Conservation (phyloP, 176 grass and related monocot species). For the Eleusine coracana region DNA sequence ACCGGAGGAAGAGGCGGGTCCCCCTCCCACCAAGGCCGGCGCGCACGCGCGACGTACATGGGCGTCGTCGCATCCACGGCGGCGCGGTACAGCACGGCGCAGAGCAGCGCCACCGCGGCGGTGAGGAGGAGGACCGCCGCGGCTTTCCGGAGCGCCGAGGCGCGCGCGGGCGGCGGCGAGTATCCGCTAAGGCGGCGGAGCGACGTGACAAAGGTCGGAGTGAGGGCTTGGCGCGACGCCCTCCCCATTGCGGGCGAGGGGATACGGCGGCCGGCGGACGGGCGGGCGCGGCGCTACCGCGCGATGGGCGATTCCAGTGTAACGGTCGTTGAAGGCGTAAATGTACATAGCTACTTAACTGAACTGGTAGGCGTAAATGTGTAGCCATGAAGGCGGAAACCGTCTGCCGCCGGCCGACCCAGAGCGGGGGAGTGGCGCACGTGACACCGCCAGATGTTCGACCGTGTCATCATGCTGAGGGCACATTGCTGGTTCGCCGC, state of each 20-base stretch:
- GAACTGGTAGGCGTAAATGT: not conserved
- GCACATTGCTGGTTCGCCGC: not conserved
- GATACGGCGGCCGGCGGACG: not conserved
- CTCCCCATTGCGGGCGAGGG: constrained; percentile 29
- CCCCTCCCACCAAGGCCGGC: not conserved
- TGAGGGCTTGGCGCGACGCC: not conserved
- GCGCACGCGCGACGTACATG: not conserved
- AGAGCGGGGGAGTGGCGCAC: not conserved
- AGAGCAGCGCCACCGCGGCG: constrained; percentile 46
- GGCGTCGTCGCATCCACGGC: not conserved
- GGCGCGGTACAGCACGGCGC: constrained; percentile 53
- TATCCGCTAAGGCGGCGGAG: not conserved
- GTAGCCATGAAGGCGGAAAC: not conserved
- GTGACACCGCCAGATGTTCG: constrained; percentile 26
- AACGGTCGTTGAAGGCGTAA: constrained; percentile 9
- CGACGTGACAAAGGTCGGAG: not conserved
- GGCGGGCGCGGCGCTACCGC: not conserved
- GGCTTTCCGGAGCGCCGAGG: constrained; percentile 10
- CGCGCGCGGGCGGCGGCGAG: not conserved
- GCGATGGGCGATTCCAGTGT: not conserved
- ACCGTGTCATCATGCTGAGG: not conserved
- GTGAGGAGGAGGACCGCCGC: constrained; percentile 38
- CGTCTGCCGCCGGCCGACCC: not conserved
- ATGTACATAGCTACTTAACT: fast-evolving
- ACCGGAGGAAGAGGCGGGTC: not conserved